Conservation (phyloP, 1,284 basidiomycete species). For the Apiotrichum montevideense region DNA sequence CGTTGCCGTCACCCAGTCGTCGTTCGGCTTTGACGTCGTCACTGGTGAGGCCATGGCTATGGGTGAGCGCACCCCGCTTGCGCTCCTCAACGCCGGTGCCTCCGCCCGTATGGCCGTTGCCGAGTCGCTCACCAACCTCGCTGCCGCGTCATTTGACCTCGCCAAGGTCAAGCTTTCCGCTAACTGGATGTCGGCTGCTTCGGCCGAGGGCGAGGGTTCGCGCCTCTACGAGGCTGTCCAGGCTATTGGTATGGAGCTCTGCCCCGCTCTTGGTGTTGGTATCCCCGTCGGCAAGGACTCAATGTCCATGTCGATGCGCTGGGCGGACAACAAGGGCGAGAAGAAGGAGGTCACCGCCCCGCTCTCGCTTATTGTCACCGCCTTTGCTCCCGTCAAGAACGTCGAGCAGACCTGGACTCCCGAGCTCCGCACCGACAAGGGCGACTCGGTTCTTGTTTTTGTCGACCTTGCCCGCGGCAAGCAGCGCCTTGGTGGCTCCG, state of each 20-base stretch:
- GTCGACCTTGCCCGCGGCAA: constrained; percentile 83
- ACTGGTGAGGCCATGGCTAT: constrained; percentile 94
- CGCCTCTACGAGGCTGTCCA: constrained; percentile 90
- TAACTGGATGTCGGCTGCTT: constrained; percentile 99
- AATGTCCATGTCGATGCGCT: constrained; percentile 99
- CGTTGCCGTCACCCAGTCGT: constrained; percentile 87
- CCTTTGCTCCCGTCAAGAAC: constrained; percentile 81
- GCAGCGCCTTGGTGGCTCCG: constrained; percentile 86
- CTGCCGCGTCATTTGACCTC: constrained; percentile 70
- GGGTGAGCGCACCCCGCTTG: constrained; percentile 91
- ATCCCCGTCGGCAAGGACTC: constrained; percentile 99
- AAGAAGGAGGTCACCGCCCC: constrained; percentile 82
- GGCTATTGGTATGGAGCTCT: constrained; percentile 88
- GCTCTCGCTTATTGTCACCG: constrained; percentile 87
- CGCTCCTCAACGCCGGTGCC: constrained; percentile 77
- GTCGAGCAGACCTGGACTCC: constrained; percentile 88
- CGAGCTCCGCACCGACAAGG: constrained; percentile 62
- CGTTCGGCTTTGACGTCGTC: constrained; percentile 85
- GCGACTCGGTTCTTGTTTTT: constrained; percentile 67
- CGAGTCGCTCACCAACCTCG: constrained; percentile 89
- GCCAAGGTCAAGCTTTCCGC: constrained; percentile 84
- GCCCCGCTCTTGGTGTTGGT: constrained; percentile 86
- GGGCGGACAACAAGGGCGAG: constrained; percentile 59
- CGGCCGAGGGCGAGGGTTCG: constrained; percentile 82
- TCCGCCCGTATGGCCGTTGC: constrained; percentile 94